Percentiles rank a stretch among this genome's conserved stretches.
phyloP scores from a whole-genome alignment of 106 monocot species.

The Ottelia alismoides region DNA sequence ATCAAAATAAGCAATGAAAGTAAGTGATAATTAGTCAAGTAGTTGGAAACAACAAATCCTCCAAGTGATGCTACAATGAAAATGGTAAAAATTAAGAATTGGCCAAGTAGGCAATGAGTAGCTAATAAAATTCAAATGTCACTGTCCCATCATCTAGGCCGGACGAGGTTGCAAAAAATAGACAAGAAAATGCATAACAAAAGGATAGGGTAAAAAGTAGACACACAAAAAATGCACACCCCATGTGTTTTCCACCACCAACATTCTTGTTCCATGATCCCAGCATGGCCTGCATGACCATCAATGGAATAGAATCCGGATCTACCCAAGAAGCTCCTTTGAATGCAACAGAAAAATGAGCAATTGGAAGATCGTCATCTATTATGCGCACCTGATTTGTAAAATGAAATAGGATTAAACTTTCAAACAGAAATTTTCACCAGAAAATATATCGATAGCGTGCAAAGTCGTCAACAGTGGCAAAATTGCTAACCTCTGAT shows the following conservation, averaged over 20 bases:
- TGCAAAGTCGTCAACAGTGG: neutral
- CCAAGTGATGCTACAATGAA: too few species aligned
- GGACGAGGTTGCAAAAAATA: too few species aligned
- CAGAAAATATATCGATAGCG: neutral
- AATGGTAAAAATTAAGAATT: too few species aligned
- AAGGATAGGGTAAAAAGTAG: neutral
- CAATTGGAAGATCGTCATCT: constrained; percentile 83
- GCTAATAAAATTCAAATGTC: too few species aligned
- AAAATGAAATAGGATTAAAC: neutral
- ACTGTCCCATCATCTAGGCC: too few species aligned
- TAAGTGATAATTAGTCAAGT: neutral
- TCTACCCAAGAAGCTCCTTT: constrained; percentile 83
- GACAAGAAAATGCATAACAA: neutral
- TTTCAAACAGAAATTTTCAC: neutral
- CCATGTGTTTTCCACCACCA: constrained; percentile 83
- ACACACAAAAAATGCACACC: constrained; percentile 22
- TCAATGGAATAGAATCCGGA: constrained; percentile 95
- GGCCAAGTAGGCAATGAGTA: too few species aligned
- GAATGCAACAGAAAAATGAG: constrained; percentile 92
- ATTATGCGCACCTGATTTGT: constrained; percentile 58
- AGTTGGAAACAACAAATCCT: neutral
- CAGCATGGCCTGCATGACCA: constrained; percentile 97
- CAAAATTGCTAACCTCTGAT: constrained; percentile 56
- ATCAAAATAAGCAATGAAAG: neutral
- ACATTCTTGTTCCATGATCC: constrained; percentile 86